phyloP scores from a whole-genome alignment of 371 early-diverging fungal genomes.

The Apophysomyces elegans region DNA sequence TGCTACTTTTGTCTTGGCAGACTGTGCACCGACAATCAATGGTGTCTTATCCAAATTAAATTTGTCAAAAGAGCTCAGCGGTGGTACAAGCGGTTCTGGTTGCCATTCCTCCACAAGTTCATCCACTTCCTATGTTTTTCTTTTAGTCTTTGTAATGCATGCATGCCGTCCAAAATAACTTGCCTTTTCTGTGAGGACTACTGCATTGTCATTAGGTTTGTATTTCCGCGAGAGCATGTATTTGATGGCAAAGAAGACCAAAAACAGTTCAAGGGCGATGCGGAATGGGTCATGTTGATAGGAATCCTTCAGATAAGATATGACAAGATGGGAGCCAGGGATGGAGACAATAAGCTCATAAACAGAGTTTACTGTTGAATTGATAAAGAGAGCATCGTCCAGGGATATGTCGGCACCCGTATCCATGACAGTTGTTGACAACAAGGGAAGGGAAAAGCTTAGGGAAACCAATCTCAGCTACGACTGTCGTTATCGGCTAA shows the following conservation, averaged over 20 bases:
- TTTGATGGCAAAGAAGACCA: constrained; percentile 89
- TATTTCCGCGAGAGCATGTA: constrained; percentile 88
- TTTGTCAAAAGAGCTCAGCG: constrained; percentile 71
- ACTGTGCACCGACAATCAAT: constrained; percentile 71
- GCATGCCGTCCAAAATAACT: constrained; percentile 3
- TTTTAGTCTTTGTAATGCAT: constrained; percentile 5
- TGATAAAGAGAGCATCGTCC: constrained; percentile 47
- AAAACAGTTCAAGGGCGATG: constrained; percentile 82
- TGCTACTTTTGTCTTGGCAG: constrained; percentile 59
- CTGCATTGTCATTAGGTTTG: constrained; percentile 81
- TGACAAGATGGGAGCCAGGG: constrained; percentile 79
- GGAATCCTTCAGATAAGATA: constrained; percentile 86
- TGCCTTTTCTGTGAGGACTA: constrained; percentile 86
- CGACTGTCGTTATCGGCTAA: too few species aligned
- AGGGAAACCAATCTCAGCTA: too few species aligned
- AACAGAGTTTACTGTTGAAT: constrained; percentile 49
- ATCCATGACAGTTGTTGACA: constrained; percentile 11
- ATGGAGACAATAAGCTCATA: constrained; percentile 51
- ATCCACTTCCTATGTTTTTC: constrained; percentile 51
- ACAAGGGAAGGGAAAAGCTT: not conserved
- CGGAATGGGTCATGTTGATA: constrained; percentile 98
- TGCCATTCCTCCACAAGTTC: constrained; percentile 96
- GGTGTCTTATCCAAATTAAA: constrained; percentile 82
- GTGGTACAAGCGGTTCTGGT: constrained; percentile 94
- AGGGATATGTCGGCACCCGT: constrained; percentile 7